Conservation (phyloP, 2,329 filamentous ascomycete species). For the Dactylellina drechsleri region DNA sequence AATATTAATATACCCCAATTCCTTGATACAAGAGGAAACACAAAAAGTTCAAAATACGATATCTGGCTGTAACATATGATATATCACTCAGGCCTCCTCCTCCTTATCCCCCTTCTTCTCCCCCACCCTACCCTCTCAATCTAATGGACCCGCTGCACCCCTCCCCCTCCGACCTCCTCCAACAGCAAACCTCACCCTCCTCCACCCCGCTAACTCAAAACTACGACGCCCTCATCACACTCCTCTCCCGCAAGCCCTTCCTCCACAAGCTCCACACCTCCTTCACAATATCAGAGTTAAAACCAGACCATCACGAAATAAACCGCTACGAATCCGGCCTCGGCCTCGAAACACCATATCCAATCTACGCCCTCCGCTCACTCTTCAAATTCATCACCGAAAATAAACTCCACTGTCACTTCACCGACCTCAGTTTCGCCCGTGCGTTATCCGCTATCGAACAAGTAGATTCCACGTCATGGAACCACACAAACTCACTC, state of each 20-base stretch:
- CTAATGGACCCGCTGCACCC: conserved; percentile 13
- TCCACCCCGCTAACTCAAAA: conserved; percentile 22
- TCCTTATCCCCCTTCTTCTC: neutral
- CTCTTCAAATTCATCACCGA: conserved; percentile 9
- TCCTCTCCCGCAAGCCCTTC: conserved; percentile 7
- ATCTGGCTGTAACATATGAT: neutral
- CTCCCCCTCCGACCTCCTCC: neutral
- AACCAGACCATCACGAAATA: neutral
- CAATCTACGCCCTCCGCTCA: conserved; percentile 13
- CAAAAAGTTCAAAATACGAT: too few relatives aligned
- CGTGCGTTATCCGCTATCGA: conserved; percentile 7
- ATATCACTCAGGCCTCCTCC: neutral
- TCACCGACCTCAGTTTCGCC: neutral
- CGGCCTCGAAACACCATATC: conserved; percentile 8
- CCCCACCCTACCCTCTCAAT: neutral
- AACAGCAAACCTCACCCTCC: conserved; percentile 1
- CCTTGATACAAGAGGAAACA: too few relatives aligned
- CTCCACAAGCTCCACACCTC: neutral
- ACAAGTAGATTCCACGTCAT: conserved; percentile 13
- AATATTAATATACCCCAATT: too few relatives aligned
- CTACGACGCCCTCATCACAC: conserved; percentile 5
- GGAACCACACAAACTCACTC: neutral
- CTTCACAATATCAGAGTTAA: neutral
- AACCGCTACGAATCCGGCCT: conserved; percentile 18
- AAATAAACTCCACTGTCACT: conserved; percentile 32